Evolutionary conservation across 1,284 basidiomycete species (phyloP).

Genomic region (Cutaneotrichosporon sp.): DNA sequence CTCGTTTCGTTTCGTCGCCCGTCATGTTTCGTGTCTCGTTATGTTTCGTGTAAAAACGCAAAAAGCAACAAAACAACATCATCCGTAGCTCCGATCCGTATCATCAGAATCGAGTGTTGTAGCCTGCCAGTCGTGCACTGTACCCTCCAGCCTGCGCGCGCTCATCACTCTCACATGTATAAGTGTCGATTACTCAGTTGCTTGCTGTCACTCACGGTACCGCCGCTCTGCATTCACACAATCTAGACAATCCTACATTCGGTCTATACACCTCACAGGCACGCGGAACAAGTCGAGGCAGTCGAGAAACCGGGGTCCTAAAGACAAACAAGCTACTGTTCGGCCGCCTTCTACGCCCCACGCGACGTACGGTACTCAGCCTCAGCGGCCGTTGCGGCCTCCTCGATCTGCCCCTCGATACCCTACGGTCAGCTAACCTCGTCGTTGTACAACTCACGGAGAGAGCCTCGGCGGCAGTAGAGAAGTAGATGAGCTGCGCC

Average conservation of each 20-base stretch:
- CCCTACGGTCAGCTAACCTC: conserved; percentile 23
- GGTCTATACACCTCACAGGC: conserved; percentile 3
- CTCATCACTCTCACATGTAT: no score
- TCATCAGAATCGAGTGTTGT: no score
- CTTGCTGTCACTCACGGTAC: no score
- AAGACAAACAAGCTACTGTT: no score
- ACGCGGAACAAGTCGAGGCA: neutral
- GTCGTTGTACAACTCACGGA: conserved; percentile 47
- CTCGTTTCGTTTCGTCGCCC: neutral
- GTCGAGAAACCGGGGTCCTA: no score
- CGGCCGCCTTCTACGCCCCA: conserved; percentile 31
- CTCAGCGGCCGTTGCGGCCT: conserved; percentile 81
- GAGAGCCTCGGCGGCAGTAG: conserved; percentile 77
- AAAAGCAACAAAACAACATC: no score
- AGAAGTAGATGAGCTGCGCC: conserved; percentile 80
- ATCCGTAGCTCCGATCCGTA: no score
- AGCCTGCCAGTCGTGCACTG: no score
- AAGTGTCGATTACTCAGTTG: no score
- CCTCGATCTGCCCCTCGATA: conserved; percentile 84
- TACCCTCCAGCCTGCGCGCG: no score
- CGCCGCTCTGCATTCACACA: neutral
- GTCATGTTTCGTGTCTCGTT: no score
- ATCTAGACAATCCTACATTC: neutral
- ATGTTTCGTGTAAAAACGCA: no score
- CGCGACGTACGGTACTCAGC: conserved; percentile 73